Evolutionary conservation across 1,284 basidiomycete species (phyloP).

Genomic region (Malassezia vespertilionis): DNA sequence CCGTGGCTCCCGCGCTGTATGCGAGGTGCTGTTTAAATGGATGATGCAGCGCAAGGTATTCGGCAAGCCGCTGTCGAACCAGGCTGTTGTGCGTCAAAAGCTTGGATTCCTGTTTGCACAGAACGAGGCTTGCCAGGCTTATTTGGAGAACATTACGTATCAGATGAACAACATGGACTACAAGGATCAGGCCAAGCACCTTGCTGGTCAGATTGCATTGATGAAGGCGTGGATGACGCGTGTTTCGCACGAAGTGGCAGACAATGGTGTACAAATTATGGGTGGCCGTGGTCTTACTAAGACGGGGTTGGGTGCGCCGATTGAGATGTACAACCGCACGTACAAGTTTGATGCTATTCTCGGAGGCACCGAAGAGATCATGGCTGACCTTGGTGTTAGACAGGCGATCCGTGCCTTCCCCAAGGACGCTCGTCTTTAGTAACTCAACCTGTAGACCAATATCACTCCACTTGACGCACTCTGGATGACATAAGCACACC

Average conservation of each 20-base stretch:
- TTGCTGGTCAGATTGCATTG: constrained; percentile 61
- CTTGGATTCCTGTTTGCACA: constrained; percentile 74
- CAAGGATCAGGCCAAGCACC: constrained; percentile 57
- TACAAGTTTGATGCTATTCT: constrained; percentile 62
- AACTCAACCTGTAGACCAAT: not conserved
- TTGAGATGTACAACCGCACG: constrained; percentile 52
- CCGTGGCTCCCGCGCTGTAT: constrained; percentile 50
- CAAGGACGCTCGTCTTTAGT: constrained; percentile 32
- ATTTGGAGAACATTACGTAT: constrained; percentile 78
- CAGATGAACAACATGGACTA: constrained; percentile 75
- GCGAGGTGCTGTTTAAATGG: constrained; percentile 43
- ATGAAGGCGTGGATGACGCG: constrained; percentile 54
- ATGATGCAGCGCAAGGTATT: constrained; percentile 46
- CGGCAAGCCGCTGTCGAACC: constrained; percentile 59
- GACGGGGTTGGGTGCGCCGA: constrained; percentile 55
- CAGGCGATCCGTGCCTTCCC: constrained; percentile 48
- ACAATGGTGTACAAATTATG: constrained; percentile 66
- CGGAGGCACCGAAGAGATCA: constrained; percentile 49
- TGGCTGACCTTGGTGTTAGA: constrained; percentile 53
- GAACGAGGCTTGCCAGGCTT: constrained; percentile 68
- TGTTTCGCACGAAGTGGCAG: constrained; percentile 52
- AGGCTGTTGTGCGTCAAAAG: constrained; percentile 73
- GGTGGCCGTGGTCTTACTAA: constrained; percentile 60
- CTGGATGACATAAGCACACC: too few species aligned
- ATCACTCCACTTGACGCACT: not conserved